Percentiles rank a stretch among this genome's conserved stretches.
These are phyloP conservation scores for Rhinocladiella similis DNA, from an alignment of 2,329 filamentous ascomycete species.

Conservation along the genomic window DNA sequence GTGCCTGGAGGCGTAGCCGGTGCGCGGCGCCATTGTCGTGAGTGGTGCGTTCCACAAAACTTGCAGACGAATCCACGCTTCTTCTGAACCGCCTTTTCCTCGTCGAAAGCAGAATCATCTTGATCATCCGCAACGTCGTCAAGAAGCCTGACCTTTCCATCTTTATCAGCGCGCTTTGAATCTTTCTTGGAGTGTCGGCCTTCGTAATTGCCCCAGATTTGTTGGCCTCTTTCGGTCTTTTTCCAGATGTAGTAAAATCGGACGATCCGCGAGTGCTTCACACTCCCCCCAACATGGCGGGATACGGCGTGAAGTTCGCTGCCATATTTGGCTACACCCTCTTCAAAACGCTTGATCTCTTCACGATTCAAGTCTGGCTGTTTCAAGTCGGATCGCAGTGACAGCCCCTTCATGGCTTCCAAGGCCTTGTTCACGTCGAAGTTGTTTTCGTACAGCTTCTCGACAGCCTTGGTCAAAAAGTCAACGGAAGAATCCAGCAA, in stretches of 20 bases:
- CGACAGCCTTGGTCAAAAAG: constrained; percentile 78
- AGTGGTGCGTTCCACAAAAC: constrained; percentile 78
- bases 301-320: constrained; percentile 84
- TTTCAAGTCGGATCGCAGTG: constrained; percentile 71
- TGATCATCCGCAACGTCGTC: constrained; percentile 90
- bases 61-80: constrained; percentile 91
- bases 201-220: constrained; percentile 87
- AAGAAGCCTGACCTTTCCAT: constrained; percentile 71
- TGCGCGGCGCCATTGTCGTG: constrained; percentile 87
- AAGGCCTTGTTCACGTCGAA: constrained; percentile 73
- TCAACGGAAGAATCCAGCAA: constrained; percentile 79
- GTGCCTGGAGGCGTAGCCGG: constrained; percentile 73
- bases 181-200: constrained; percentile 90
- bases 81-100: constrained; percentile 74
- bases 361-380: constrained; percentile 77
- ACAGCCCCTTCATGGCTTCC: constrained; percentile 65
- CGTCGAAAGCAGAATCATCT: constrained; percentile 95
- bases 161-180: constrained; percentile 60
- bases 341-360: constrained; percentile 88
- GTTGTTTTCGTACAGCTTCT: constrained; percentile 68
- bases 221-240: constrained; percentile 79
- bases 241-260: constrained; percentile 99
- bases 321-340: constrained; percentile 84
- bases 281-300: constrained; percentile 77
- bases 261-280: constrained; percentile 77